A percentile compares a stretch with the other conserved stretches of the same genome.
phyloP scores from a whole-genome alignment of 148 eudicot species.

The Rhododendron henanense region DNA sequence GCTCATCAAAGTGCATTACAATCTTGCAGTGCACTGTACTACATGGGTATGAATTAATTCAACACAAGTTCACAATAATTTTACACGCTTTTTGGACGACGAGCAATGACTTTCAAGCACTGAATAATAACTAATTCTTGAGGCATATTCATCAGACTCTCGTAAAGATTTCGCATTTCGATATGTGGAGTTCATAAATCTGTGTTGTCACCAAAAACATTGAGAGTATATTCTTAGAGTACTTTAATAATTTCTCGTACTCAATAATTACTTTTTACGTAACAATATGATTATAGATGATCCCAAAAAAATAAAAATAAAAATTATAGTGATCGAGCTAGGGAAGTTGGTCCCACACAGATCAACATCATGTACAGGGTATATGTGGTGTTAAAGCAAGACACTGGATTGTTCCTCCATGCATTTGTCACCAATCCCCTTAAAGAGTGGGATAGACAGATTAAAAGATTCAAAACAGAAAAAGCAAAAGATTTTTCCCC shows the following conservation, averaged over 20 bases:
- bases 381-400: constrained; percentile 11
- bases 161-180: too few relatives aligned
- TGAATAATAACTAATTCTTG: background rate
- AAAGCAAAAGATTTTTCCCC: background rate
- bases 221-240: background rate
- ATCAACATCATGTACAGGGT: background rate
- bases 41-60: too few relatives aligned
- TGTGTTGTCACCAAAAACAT: background rate
- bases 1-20: background rate
- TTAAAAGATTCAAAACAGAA: background rate
- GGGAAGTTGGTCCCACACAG: background rate
- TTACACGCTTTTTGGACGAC: too few relatives aligned
- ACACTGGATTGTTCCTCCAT: constrained; percentile 16
- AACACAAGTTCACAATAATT: too few relatives aligned
- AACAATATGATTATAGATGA: too few relatives aligned
- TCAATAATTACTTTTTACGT: background rate
- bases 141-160: background rate
- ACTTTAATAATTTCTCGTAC: background rate
- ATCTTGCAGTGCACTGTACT: background rate
- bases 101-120: background rate
- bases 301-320: too few relatives aligned
- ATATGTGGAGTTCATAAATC: background rate
- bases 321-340: too few relatives aligned
- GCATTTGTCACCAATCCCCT: constrained; percentile 9
- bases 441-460: background rate